Percentiles rank a stretch among this genome's conserved stretches.
These are phyloP conservation scores for Neurospora sp. DNA, from an alignment of 495 filamentous ascomycete genomes.

Conservation along the genomic window DNA sequence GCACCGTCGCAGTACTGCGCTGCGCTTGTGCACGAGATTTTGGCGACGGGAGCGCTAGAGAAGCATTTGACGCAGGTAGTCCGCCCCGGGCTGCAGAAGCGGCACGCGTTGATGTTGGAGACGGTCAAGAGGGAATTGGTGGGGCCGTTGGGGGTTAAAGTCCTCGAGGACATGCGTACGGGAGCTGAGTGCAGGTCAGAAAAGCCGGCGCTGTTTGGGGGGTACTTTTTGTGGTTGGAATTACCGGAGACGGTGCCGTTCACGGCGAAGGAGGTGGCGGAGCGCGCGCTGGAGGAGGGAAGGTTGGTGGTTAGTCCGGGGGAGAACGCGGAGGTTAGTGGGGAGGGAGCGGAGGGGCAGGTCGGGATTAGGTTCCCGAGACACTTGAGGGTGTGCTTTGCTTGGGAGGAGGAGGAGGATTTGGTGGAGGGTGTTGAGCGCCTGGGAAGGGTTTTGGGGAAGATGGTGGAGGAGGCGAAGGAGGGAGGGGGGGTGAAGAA, in stretches of 20 bases:
- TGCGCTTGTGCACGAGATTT: constrained; percentile 50
- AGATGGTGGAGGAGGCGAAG: constrained; percentile 1
- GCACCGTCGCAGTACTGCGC: constrained; percentile 64
- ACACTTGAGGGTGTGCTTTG: constrained; percentile 58
- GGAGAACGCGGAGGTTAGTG: constrained; percentile 54
- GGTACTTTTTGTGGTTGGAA: constrained; percentile 74
- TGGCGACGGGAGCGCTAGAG: constrained; percentile 41
- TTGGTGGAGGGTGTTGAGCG: constrained; percentile 59
- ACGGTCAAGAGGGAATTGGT: constrained; percentile 51
- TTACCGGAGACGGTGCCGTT: constrained; percentile 41
- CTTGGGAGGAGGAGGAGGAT: constrained; percentile 61
- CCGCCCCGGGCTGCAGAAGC: constrained; percentile 43
- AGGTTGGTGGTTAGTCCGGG: constrained; percentile 56
- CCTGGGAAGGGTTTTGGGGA: constrained; percentile 39
- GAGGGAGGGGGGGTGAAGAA: not conserved
- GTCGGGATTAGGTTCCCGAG: constrained; percentile 38
- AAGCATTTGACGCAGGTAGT: constrained; percentile 29
- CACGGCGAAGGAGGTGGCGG: constrained; percentile 43
- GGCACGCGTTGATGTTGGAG: constrained; percentile 43
- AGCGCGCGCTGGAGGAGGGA: constrained; percentile 42
- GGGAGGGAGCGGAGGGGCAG: constrained; percentile 36
- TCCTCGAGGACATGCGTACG: constrained; percentile 3
- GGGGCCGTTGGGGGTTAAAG: constrained; percentile 45
- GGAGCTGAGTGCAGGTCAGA: constrained; percentile 4
- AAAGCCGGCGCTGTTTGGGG: constrained; percentile 41